Evolutionary conservation across 495 filamentous ascomycete genomes (phyloP), one percentile per base, ranked within the genome.

Genomic region (Parathielavia hyrcaniae): DNA sequence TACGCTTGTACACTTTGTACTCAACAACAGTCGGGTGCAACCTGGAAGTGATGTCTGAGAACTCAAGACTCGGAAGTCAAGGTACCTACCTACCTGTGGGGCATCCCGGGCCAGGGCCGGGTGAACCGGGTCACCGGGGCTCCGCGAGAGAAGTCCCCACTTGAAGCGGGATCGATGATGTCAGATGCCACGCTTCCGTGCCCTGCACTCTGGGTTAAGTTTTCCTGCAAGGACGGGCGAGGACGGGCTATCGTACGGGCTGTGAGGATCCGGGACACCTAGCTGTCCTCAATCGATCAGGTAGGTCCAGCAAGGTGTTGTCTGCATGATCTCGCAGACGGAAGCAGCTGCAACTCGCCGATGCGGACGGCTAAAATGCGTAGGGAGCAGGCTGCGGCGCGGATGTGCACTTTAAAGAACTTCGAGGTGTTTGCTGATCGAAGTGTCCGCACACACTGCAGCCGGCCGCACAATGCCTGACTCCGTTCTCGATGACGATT

Each of bases 381-480:
- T 6, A 20, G 17, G 6, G 32, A 41, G 22, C 17, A 60, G 22
- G 22, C 20, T 44, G 50, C 17, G 54, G 58, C 50, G 58, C 58
- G 44, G 46, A 60, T 60, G 58, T 50, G 58, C 58, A 55, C 58
- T 48, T 47, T n/a, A n/a, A 23, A 22, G 39, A 49, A 35, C 54
- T 4, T 19, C 4, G 26, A 30, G 2, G 26, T 17, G 30, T n/a
- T 36, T 36, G 46, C n/a, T 19, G 57, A n/a, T 13, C 53, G 57
- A 59, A 41, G 17, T 50, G 26, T 30, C 20, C 45, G 14, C 46
- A 45, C 44, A 48, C 36, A 38, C 50, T 7, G 50, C 50, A 44
- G 26, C 19, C 14, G 14, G 47, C 9, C 39, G 35, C 50, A 26
- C 35, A 40, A 26, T 30, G 52, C 36, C 41, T 55, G 44, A 22